phyloP scores from a whole-genome alignment of 495 filamentous ascomycete genomes.

The Xylaria curta region DNA sequence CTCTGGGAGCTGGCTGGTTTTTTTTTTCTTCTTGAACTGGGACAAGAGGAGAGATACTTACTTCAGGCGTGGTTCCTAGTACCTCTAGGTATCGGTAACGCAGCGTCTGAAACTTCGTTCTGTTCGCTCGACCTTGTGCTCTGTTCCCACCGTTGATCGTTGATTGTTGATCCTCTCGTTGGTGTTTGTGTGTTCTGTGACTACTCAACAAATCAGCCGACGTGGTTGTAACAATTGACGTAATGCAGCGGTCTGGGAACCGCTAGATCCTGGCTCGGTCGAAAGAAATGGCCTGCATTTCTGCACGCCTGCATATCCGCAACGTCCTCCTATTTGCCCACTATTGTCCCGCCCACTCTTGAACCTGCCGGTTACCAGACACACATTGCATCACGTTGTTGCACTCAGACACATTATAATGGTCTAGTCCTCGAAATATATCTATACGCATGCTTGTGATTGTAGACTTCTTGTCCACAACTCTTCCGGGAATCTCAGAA shows the following conservation, averaged over 20 bases:
- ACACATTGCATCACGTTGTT: slow-evolving; percentile 14
- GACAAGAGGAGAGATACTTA: not conserved
- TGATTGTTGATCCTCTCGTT: not conserved
- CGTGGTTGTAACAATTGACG: slow-evolving; percentile 39
- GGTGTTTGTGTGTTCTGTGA: slow-evolving; percentile 14
- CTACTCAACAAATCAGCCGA: slow-evolving; percentile 27
- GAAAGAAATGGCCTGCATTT: slow-evolving; percentile 9
- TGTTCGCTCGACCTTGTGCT: not conserved
- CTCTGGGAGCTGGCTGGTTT: not conserved
- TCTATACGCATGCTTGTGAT: not conserved
- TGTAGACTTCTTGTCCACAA: not conserved
- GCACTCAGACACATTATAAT: not conserved
- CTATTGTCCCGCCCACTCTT: slow-evolving; percentile 6
- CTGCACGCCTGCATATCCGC: slow-evolving; percentile 4
- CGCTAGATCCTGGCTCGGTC: slow-evolving; percentile 23
- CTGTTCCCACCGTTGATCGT: slow-evolving; percentile 8
- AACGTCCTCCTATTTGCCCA: slow-evolving; percentile 22
- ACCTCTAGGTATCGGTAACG: not conserved
- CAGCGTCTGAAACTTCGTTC: not conserved
- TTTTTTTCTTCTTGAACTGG: not conserved
- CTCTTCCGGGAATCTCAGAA: not conserved
- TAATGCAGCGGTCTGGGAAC: slow-evolving; percentile 34
- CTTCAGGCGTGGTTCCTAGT: not conserved
- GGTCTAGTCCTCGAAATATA: not conserved
- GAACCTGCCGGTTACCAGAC: slow-evolving; percentile 15